These are phyloP conservation scores for Rhododendron kiyosumense DNA, from an alignment of 148 eudicot species.

Conservation along the genomic window DNA sequence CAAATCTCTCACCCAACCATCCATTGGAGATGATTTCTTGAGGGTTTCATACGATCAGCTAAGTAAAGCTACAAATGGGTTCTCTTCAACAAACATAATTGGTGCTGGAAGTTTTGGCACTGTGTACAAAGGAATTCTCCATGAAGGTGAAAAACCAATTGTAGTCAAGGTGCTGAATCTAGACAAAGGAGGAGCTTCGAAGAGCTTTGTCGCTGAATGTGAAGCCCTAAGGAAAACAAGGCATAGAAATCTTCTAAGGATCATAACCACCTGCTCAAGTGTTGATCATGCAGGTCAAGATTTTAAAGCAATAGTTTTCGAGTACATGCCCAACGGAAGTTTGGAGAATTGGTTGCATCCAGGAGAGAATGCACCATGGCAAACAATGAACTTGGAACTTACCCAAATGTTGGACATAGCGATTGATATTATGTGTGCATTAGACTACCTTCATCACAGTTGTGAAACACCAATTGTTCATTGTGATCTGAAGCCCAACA, in stretches of 20 bases:
- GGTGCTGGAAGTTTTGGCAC: background rate
- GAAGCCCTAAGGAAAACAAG: background rate
- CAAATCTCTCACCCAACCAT: too few species aligned
- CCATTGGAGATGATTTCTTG: background rate
- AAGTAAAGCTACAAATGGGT: conserved; percentile 2
- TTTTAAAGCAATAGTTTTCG: conserved; percentile 1
- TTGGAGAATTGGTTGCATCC: conserved; percentile 12
- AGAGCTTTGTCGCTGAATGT: conserved; percentile 12
- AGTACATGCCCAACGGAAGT: background rate
- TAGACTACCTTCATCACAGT: background rate
- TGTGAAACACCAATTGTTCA: too few species aligned
- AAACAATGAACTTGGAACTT: background rate
- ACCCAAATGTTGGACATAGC: background rate
- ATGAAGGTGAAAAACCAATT: background rate
- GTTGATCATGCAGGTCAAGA: background rate
- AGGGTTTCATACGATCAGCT: conserved; percentile 1
- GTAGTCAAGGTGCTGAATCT: conserved; percentile 13
- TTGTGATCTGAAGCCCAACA: too few species aligned
- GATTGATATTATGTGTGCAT: background rate
- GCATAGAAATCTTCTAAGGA: conserved; percentile 10
- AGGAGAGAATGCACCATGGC: background rate
- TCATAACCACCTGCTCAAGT: conserved; percentile 4
- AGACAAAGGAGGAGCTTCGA: conserved; percentile 7
- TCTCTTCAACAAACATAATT: background rate
- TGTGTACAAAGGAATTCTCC: conserved; percentile 4